Percentiles rank a stretch among this genome's conserved stretches.
Conservation (phyloP, 1,284 basidiomycete genomes). For the Fomes fomentarius region DNA sequence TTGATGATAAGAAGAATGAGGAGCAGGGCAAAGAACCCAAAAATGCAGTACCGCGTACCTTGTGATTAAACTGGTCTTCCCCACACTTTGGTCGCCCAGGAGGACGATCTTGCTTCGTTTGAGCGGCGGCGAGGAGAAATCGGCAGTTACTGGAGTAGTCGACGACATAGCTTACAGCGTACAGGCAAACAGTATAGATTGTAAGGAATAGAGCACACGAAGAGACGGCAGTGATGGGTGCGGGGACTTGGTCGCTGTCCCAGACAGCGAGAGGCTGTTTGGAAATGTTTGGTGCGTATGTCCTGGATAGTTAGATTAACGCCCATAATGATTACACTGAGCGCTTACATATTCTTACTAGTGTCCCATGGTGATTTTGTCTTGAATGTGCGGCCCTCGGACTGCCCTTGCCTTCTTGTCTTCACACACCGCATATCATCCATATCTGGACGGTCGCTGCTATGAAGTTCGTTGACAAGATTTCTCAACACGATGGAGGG, state of each 20-base stretch:
- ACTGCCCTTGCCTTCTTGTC: conserved; percentile 3
- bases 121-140: conserved; percentile 84
- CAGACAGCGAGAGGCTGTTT: conserved; percentile 25
- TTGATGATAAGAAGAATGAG: not conserved
- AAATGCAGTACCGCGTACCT: conserved; percentile 52
- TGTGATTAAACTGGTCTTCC: conserved; percentile 98
- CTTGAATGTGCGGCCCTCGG: conserved; percentile 3
- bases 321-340: conserved; percentile 4
- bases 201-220: not conserved
- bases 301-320: conserved; percentile 20
- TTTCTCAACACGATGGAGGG: conserved; percentile 43
- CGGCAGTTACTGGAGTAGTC: conserved; percentile 72
- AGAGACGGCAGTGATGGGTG: conserved; percentile 1
- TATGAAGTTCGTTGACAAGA: conserved; percentile 77
- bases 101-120: conserved; percentile 97
- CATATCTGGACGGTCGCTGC: not conserved
- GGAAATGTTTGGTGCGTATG: conserved; percentile 17
- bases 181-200: not conserved
- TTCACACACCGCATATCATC: not conserved
- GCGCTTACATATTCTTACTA: not conserved
- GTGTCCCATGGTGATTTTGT: conserved; percentile 11
- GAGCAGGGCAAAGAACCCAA: not conserved
- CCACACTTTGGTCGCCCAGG: conserved; percentile 91
- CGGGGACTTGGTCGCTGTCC: conserved; percentile 20
- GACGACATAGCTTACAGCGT: conserved; percentile 34